A percentile compares a stretch with the other conserved stretches of the same genome.
These are phyloP conservation scores for Pseudonectria foliicola DNA, from an alignment of 2,329 filamentous ascomycete genomes.

Conservation along the genomic window DNA sequence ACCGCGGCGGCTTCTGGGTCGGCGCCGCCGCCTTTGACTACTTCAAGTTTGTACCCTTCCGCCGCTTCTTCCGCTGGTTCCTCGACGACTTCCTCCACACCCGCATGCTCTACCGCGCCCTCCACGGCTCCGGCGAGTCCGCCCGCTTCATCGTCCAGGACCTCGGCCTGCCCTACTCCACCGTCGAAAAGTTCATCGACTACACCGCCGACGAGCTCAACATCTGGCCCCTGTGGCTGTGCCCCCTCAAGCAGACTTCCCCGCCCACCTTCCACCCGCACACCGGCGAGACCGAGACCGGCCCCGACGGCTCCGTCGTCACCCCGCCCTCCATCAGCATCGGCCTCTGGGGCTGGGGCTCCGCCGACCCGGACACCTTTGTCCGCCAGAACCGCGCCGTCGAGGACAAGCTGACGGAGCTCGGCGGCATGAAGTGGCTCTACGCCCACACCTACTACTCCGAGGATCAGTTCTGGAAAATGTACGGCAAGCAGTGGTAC, in stretches of 20 bases:
- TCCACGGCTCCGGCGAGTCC: slow-evolving; percentile 60
- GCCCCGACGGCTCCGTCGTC: slow-evolving; percentile 11
- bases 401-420: slow-evolving; percentile 59
- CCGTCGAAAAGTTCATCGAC: slow-evolving; percentile 45
- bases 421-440: slow-evolving; percentile 78
- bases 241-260: slow-evolving; percentile 42
- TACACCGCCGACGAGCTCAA: slow-evolving; percentile 43
- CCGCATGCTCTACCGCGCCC: slow-evolving; percentile 64
- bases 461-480: slow-evolving; percentile 61
- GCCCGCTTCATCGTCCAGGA: slow-evolving; percentile 64
- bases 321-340: slow-evolving; percentile 48
- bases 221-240: slow-evolving; percentile 57
- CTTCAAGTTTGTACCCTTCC: slow-evolving; percentile 60
- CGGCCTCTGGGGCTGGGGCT: slow-evolving; percentile 75
- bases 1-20: slow-evolving; percentile 70
- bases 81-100: slow-evolving; percentile 69
- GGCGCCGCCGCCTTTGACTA: slow-evolving; percentile 59
- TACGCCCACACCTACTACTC: slow-evolving; percentile 82
- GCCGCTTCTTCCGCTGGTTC: slow-evolving; percentile 56
- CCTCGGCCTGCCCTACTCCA: slow-evolving; percentile 49
- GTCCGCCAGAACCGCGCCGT: slow-evolving; percentile 62
- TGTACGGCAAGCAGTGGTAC: slow-evolving; percentile 56
- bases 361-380: slow-evolving; percentile 50
- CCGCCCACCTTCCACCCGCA: slow-evolving; percentile 51
- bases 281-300: slow-evolving; percentile 29